Conservation (phyloP, 805 yeast genomes). For the Yarrowia sp. region DNA sequence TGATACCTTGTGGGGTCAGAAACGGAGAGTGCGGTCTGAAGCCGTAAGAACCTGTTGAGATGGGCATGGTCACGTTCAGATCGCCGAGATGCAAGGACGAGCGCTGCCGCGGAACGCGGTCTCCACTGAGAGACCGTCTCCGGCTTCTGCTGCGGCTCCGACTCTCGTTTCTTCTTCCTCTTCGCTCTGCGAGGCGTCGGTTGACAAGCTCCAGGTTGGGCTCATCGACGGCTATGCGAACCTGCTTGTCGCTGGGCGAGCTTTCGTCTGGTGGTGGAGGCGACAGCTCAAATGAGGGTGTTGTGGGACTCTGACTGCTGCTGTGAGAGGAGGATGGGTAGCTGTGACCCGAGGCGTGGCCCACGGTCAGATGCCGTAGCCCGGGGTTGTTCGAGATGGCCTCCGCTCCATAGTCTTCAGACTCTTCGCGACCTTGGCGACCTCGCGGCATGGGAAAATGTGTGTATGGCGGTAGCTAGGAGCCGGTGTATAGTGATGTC, state of each 20-base stretch:
- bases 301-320: not conserved
- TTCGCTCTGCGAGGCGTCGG: not conserved
- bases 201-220: constrained; percentile 19
- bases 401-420: constrained; percentile 22
- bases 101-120: not conserved
- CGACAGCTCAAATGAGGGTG: constrained; percentile 12
- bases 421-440: constrained; percentile 9
- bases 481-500: not conserved
- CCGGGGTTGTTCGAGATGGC: constrained; percentile 19
- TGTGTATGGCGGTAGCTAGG: not conserved
- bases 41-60: constrained; percentile 14
- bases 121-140: constrained; percentile 30
- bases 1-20: not conserved
- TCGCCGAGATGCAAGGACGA: constrained; percentile 18
- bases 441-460: not conserved
- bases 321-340: not conserved
- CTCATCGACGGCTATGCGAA: constrained; percentile 21
- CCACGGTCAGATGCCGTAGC: not conserved
- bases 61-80: constrained; percentile 8
- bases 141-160: constrained; percentile 25
- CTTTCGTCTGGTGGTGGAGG: constrained; percentile 1
- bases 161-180: constrained; percentile 10
- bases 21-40: constrained; percentile 1
- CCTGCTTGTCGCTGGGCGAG: not conserved
- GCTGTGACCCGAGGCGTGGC: not conserved